Conservation (phyloP, 2,329 filamentous ascomycete species). For the Cladosporium sp. region DNA sequence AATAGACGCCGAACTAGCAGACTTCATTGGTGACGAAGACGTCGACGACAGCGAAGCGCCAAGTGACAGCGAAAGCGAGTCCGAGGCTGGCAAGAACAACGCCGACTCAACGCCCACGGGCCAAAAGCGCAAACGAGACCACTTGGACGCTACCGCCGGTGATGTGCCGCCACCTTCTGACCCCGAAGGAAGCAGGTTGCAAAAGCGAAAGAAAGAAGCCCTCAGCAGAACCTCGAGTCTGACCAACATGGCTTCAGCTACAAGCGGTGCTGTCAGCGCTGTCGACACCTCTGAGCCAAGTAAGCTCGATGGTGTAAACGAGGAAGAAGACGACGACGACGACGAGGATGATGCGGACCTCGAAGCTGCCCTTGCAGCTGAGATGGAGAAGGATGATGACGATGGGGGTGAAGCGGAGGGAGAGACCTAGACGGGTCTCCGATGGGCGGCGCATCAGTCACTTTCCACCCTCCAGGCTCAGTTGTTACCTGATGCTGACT, state of each 20-base stretch:
- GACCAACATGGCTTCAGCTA: slow-evolving; percentile 37
- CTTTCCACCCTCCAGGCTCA: too few species aligned
- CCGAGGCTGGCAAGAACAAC: neutral
- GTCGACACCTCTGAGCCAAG: slow-evolving; percentile 43
- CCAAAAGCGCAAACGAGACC: slow-evolving; percentile 28
- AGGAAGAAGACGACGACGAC: slow-evolving; percentile 20
- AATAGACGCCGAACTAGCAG: slow-evolving; percentile 66
- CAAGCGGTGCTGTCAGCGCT: slow-evolving; percentile 32
- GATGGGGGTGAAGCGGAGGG: slow-evolving; percentile 20
- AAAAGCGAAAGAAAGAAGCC: slow-evolving; percentile 46
- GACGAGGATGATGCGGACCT: slow-evolving; percentile 46
- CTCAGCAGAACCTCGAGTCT: slow-evolving; percentile 44
- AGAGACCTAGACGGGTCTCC: neutral
- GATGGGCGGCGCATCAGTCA: neutral
- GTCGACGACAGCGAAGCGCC: slow-evolving; percentile 47
- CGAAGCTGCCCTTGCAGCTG: slow-evolving; percentile 51
- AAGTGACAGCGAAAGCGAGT: slow-evolving; percentile 9
- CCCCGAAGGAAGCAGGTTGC: slow-evolving; percentile 39
- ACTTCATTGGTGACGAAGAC: slow-evolving; percentile 51
- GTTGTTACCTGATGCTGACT: neutral
- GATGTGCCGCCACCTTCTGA: slow-evolving; percentile 35
- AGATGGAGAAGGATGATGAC: slow-evolving; percentile 38
- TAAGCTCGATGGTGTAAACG: slow-evolving; percentile 23
- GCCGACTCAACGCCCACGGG: slow-evolving; percentile 20
- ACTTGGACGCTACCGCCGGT: slow-evolving; percentile 23